These are phyloP conservation scores for Xylariaceae sp. DNA, from an alignment of 2,329 filamentous ascomycete species.

Conservation along the genomic window DNA sequence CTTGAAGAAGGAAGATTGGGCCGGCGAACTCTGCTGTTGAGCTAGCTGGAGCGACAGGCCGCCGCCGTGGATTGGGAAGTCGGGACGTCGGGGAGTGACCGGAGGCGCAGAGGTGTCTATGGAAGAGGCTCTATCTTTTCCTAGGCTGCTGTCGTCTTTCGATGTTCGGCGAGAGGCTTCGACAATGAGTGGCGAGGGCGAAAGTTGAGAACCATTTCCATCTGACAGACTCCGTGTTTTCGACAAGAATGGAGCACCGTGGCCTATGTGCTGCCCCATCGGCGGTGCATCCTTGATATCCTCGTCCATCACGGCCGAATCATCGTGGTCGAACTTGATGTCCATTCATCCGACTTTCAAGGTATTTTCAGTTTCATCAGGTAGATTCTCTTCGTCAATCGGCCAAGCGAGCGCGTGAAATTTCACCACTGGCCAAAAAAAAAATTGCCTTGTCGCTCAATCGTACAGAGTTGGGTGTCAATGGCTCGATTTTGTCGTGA, in stretches of 20 bases:
- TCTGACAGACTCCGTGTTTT: conserved; percentile 65
- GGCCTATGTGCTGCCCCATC: conserved; percentile 16
- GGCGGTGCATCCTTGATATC: conserved; percentile 19
- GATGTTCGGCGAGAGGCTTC: conserved; percentile 53
- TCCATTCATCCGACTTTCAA: conserved; percentile 23
- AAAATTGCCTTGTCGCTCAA: too few species aligned
- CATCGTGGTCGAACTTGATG: conserved; percentile 18
- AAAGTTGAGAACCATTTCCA: conserved; percentile 54
- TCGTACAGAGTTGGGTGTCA: too few species aligned
- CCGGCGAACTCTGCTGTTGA: conserved; percentile 39
- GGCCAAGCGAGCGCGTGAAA: too few species aligned
- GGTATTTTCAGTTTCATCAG: too few species aligned
- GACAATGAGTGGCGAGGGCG: conserved; percentile 55
- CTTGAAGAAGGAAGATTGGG: conserved; percentile 37
- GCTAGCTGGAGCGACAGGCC: conserved; percentile 71
- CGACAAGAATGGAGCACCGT: conserved; percentile 35
- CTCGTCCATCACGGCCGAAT: conserved; percentile 29
- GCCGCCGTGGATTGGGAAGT: conserved; percentile 58
- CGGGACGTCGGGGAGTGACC: conserved; percentile 69
- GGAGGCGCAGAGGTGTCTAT: conserved; percentile 46
- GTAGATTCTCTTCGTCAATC: too few species aligned
- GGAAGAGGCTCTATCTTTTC: conserved; percentile 29
- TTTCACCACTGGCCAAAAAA: too few species aligned
- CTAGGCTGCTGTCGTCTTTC: conserved; percentile 63
- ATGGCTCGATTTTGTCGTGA: too few species aligned